A percentile compares a stretch with the other conserved stretches of the same genome.
phyloP scores from a whole-genome alignment of 495 filamentous ascomycete genomes.

The Daldinia decipiens region DNA sequence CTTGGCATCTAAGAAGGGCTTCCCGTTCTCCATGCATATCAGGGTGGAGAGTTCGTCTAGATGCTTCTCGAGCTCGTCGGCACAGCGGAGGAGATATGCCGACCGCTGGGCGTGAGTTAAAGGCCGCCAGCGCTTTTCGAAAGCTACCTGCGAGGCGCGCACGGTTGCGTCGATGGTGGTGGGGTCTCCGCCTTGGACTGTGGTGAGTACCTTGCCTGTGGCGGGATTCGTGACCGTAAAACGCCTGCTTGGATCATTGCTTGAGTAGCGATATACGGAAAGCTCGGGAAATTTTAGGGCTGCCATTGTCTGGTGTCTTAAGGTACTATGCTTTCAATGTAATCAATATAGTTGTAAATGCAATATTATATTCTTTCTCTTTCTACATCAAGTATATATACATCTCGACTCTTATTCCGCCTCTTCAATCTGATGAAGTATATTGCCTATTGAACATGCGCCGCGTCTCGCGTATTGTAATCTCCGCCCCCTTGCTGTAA shows the following conservation, averaged over 20 bases:
- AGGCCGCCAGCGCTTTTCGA: slow-evolving; percentile 18
- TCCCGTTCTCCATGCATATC: slow-evolving; percentile 21
- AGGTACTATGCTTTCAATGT: not conserved
- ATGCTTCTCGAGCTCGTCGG: slow-evolving; percentile 24
- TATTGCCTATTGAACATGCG: not conserved
- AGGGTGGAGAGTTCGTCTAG: slow-evolving; percentile 16
- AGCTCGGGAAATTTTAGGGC: slow-evolving; percentile 5
- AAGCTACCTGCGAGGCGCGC: slow-evolving; percentile 22
- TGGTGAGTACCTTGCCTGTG: slow-evolving; percentile 21
- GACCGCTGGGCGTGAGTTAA: slow-evolving; percentile 16
- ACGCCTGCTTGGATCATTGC: slow-evolving; percentile 15
- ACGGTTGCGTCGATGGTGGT: slow-evolving; percentile 24
- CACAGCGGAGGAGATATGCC: slow-evolving; percentile 21
- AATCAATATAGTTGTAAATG: not conserved
- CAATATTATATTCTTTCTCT: slow-evolving; percentile 1
- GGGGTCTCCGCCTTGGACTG: slow-evolving; percentile 20
- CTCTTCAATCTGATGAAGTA: not conserved
- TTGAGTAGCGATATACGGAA: slow-evolving; percentile 20
- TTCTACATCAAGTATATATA: slow-evolving; percentile 5
- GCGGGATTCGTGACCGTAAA: slow-evolving; percentile 21
- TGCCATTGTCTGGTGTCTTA: slow-evolving; percentile 5
- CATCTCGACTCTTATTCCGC: not conserved
- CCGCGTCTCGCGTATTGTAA: not conserved
- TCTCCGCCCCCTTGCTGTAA: not conserved
- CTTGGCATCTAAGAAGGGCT: slow-evolving; percentile 16